Base-by-base conservation (phyloP, 495 filamentous ascomycete genomes). In the Aspergillus taichungensis region DNA sequence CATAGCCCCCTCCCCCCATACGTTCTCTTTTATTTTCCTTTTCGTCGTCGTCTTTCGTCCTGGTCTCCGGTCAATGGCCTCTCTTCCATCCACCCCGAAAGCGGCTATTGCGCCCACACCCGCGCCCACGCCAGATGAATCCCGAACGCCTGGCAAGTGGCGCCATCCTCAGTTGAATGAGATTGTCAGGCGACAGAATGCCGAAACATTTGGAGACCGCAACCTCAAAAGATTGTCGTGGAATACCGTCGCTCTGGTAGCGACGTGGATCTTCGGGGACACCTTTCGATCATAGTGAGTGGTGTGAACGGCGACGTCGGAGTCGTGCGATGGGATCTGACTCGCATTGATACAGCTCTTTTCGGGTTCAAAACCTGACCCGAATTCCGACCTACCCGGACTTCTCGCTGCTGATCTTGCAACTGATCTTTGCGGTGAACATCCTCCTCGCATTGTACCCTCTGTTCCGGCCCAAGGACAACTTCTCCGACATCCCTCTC, bases 401-500 rank as follows among this genome's bases (percentile, higher is more conserved):
- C 30, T 31, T 70, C 12, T 47, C 59, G n/a, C 55, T 82, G 42
- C 51, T 72, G 33, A 13, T 63, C 6, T 34, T 83, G 13, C 83
- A 81, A 43, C 51, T 78, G 10, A 55, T 88, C 34, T 74, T 86
- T 30, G 18, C 80, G 34, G 63, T 71, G 62, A 92, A 90, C 62
- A 79, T 91, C 45, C 46, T 71, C 47, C 48, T 77, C 10, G 80
- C 85, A 11, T 53, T 83, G 31, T 71, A 75, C 14, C 92, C 88
- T 9, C 74, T 95, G 13, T 60, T 87, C 56, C 76, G 79, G 40
- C 64, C 67, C 6, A 76, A 72, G 45, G 89, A 95, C 61, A 78
- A 91, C 49, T 74, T 95, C 47, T 71, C 80, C 52, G 91, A 98
- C 61, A 94, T 98, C 39, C 80, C 92, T 49, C 75, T 98, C 42